Conservation (phyloP, 192 early-diverging fungal species). For the Gigaspora rosea region DNA sequence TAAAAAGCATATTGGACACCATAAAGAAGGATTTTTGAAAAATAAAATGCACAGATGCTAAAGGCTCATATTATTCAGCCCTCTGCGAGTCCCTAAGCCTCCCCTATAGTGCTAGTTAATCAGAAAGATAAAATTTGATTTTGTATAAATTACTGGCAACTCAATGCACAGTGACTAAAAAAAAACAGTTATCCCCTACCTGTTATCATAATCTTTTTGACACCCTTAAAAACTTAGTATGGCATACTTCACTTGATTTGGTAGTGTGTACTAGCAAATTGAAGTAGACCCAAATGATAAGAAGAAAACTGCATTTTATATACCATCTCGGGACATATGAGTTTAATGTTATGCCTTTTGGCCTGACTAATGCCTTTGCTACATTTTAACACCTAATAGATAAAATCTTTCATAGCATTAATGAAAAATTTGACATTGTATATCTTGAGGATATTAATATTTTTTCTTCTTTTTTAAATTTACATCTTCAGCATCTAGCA, state of each 20-base stretch:
- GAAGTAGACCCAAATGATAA: neutral
- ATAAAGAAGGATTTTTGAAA: too few relatives aligned
- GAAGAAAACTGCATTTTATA: slow-evolving; percentile 40
- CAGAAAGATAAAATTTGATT: too few relatives aligned
- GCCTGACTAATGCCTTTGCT: slow-evolving; percentile 43
- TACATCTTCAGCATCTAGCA: slow-evolving; percentile 10
- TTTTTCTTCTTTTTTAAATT: slow-evolving; percentile 40
- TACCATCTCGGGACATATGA: slow-evolving; percentile 41
- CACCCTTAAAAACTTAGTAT: slow-evolving; percentile 17
- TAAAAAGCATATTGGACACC: too few relatives aligned
- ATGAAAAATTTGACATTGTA: slow-evolving; percentile 31
- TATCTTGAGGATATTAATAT: slow-evolving; percentile 57
- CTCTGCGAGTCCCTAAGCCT: too few relatives aligned
- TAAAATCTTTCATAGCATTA: slow-evolving; percentile 33
- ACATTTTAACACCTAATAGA: slow-evolving; percentile 49
- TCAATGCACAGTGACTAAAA: too few relatives aligned
- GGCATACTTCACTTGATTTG: slow-evolving; percentile 34
- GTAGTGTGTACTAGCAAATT: slow-evolving; percentile 33
- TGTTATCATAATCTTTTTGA: slow-evolving; percentile 38
- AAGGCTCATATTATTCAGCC: too few relatives aligned
- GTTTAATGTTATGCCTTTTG: slow-evolving; percentile 45
- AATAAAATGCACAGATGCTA: too few relatives aligned
- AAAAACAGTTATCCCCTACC: too few relatives aligned
- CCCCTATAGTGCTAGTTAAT: too few relatives aligned
- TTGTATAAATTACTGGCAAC: too few relatives aligned